phyloP scores from a whole-genome alignment of 176 grass and related monocot species.

The Chrysopogon serrulatus region DNA sequence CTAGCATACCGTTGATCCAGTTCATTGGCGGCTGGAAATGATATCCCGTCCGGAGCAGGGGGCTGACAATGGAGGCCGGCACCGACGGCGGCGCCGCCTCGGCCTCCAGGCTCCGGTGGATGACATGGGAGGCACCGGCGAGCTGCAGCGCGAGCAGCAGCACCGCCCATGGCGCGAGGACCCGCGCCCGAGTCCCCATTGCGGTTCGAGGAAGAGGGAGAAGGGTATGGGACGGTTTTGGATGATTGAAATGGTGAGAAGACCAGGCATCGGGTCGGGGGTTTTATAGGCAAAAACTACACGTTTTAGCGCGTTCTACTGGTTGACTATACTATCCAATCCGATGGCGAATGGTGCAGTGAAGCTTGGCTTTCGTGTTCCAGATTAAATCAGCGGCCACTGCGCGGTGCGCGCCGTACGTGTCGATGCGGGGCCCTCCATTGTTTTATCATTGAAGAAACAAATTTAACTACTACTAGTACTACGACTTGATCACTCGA shows the following conservation, averaged over 20 bases:
- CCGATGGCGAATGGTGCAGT: not conserved
- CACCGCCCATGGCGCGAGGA: conserved; percentile 25
- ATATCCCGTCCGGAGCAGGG: conserved; percentile 39
- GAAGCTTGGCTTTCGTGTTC: not conserved
- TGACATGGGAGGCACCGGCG: conserved; percentile 32
- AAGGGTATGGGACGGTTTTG: not conserved
- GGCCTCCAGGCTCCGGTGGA: conserved; percentile 25
- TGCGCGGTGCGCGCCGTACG: too few relatives aligned
- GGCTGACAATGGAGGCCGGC: conserved; percentile 38
- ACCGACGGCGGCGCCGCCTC: conserved; percentile 1
- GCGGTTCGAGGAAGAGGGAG: not conserved
- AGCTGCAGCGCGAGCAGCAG: conserved; percentile 28
- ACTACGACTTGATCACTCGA: not conserved
- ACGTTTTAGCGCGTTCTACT: not conserved
- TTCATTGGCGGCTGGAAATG: conserved; percentile 67
- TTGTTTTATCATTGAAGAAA: not conserved
- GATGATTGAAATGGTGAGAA: not conserved
- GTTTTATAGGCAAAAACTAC: not conserved
- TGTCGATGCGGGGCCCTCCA: not conserved
- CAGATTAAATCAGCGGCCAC: not conserved
- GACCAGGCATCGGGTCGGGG: not conserved
- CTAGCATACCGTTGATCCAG: conserved; percentile 66
- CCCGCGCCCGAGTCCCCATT: conserved; percentile 11
- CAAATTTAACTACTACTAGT: not conserved
- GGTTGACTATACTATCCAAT: not conserved